Percentiles rank a stretch among this genome's conserved stretches.
Evolutionary conservation across 805 yeast species (phyloP).

Genomic region (Teunomyces kruisii): DNA sequence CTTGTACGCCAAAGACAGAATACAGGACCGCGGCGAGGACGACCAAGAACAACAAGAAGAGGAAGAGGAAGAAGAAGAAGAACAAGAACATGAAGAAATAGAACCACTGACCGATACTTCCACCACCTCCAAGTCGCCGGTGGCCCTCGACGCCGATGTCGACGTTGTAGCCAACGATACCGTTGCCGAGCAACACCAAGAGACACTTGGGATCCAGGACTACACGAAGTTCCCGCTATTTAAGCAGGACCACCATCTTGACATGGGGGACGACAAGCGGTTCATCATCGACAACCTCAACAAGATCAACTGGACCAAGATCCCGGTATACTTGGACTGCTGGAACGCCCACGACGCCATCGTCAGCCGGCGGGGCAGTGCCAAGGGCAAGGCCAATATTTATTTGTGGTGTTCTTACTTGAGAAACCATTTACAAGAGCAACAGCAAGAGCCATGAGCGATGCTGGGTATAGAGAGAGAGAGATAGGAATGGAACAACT

Average conservation of each 20-base stretch:
- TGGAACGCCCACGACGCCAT: conserved; percentile 87
- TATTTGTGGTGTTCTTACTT: conserved; percentile 49
- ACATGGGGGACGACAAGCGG: conserved; percentile 36
- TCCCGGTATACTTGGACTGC: conserved; percentile 68
- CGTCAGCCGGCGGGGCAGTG: conserved; percentile 71
- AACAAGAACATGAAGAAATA: no score
- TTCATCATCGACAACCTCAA: conserved; percentile 57
- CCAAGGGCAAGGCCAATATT: conserved; percentile 53
- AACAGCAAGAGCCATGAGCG: neutral
- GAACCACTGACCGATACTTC: no score
- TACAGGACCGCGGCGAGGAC: conserved; percentile 4
- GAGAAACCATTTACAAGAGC: conserved; percentile 24
- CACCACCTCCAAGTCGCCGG: no score
- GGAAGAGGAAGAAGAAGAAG: conserved; percentile 12
- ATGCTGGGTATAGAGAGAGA: no score
- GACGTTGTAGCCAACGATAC: conserved; percentile 25
- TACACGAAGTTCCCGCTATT: conserved; percentile 29
- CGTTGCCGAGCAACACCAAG: conserved; percentile 14
- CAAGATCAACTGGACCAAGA: conserved; percentile 69
- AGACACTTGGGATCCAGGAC: conserved; percentile 16
- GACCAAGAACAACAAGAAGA: conserved; percentile 11
- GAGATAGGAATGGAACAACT: no score
- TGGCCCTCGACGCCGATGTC: neutral
- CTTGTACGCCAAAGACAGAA: conserved; percentile 35
- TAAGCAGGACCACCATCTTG: conserved; percentile 21